Percentiles rank a stretch among this genome's conserved stretches.
phyloP scores from a whole-genome alignment of 805 yeast genomes.

The Sungouiella thailandica region DNA sequence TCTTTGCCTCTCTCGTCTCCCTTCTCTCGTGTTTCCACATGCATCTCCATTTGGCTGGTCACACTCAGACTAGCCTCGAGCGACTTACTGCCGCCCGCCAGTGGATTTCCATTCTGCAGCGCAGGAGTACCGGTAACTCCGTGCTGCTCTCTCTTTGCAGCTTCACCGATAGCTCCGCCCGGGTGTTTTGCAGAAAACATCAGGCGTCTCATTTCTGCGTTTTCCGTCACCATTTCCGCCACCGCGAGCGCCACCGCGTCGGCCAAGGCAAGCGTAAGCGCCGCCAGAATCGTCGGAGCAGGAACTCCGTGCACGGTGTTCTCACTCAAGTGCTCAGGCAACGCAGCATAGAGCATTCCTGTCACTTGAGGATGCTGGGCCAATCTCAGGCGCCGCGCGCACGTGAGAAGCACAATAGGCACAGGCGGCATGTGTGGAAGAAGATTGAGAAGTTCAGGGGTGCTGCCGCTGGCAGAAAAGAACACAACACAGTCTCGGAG shows the following conservation, averaged over 20 bases:
- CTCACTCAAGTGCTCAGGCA: constrained; percentile 57
- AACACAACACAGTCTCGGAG: constrained; percentile 56
- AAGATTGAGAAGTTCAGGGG: constrained; percentile 65
- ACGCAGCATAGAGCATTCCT: constrained; percentile 55
- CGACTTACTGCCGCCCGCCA: too few relatives aligned
- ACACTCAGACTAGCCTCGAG: too few relatives aligned
- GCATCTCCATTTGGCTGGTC: too few relatives aligned
- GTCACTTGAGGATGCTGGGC: constrained; percentile 46
- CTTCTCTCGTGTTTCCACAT: too few relatives aligned
- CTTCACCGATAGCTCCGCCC: constrained; percentile 94
- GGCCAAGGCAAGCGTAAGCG: constrained; percentile 67
- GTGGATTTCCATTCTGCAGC: too few relatives aligned
- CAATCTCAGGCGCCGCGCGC: constrained; percentile 52
- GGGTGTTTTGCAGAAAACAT: constrained; percentile 76
- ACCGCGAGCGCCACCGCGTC: constrained; percentile 77
- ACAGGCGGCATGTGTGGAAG: constrained; percentile 55
- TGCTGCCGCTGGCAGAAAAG: constrained; percentile 77
- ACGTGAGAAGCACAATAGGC: constrained; percentile 60
- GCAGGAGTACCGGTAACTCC: too few relatives aligned
- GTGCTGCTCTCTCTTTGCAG: too few relatives aligned
- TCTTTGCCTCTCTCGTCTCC: too few relatives aligned
- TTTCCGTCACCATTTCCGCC: constrained; percentile 59
- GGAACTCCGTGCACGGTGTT: constrained; percentile 67
- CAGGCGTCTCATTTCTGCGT: constrained; percentile 46
- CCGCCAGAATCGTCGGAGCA: constrained; percentile 85